phyloP scores from a whole-genome alignment of 805 yeast genomes.

The Starmerella scarabaei region DNA sequence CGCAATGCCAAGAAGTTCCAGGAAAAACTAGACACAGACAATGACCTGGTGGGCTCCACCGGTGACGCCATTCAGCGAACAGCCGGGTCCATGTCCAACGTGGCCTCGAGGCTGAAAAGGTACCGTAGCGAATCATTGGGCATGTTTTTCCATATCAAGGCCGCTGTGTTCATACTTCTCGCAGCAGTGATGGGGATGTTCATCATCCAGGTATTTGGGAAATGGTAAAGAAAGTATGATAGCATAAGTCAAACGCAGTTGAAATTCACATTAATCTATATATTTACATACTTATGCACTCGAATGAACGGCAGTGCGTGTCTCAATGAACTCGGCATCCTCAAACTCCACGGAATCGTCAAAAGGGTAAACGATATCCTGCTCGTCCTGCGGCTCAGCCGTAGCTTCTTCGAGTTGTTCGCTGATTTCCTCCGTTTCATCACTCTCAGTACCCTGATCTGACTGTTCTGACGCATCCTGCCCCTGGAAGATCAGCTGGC shows the following conservation, averaged over 20 bases:
- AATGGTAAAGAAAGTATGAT: constrained; percentile 26
- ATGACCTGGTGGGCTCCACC: constrained; percentile 26
- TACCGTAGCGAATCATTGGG: constrained; percentile 29
- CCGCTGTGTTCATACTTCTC: constrained; percentile 27
- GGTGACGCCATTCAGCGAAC: constrained; percentile 28
- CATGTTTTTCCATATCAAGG: constrained; percentile 30
- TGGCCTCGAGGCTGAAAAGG: constrained; percentile 26
- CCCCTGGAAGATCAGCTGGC: constrained; percentile 21
- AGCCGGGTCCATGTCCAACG: constrained; percentile 26
- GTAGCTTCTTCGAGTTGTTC: background rate
- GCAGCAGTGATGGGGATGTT: constrained; percentile 27
- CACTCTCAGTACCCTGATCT: background rate
- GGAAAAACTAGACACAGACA: constrained; percentile 30
- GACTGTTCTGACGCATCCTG: background rate
- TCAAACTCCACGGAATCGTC: constrained; percentile 1
- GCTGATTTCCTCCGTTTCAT: background rate
- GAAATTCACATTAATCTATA: background rate
- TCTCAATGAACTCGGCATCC: constrained; percentile 2
- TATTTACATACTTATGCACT: too few species aligned
- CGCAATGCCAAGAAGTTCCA: constrained; percentile 35
- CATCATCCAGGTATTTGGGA: constrained; percentile 28
- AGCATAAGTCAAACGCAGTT: background rate
- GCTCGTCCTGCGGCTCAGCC: background rate
- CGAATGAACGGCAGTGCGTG: background rate
- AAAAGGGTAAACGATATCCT: background rate